Base-by-base conservation (phyloP, 2,329 filamentous ascomycete genomes). In the Pseudovirgaria hyperparasitica region DNA sequence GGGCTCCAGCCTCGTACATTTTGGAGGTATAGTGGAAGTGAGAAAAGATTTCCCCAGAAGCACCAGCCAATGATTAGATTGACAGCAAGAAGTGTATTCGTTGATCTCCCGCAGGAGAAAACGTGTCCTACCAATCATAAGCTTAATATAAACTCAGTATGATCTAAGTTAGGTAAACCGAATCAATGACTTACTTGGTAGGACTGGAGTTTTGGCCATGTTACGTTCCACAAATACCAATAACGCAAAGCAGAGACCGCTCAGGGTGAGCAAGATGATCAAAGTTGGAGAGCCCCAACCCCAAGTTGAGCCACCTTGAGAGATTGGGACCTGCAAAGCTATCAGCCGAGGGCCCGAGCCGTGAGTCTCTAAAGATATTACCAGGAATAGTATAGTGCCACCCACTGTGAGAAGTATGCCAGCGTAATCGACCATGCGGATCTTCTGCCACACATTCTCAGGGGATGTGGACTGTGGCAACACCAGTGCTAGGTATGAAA, bases 1-100 rank as follows among this genome's bases (percentile, higher is more conserved):
- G 44, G 35, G 5, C 23, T 31, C 12, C 35, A 46, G 5, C 38
- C 37, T 5, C 41, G 32, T 6, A 46, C 37, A 5, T 35, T 31
- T 26, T 46, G 44, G 19, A 40, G 41, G 30, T 46, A 47, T 16
- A 43, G 36, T 5, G 42, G 42, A 5, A 46, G 21, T 26, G 43
- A 47, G 27, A 43, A 47, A n/a, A 62, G 39, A 24, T 65, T 60
- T 8, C 52, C 42, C 15, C 63, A 60, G 63, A 62, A 67, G 9
- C 66, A 63, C 10, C 56, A 50, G 40, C 66, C 62, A 23, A 25
- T 19, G 4, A 30, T 13, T n/a, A 16, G 11, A 14, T 23, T 23
- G 16, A 25, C 17, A 5, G 12, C 23, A 6, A 30, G 18, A 5
- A 30, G 28, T n/a, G 26, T 26, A 10, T 22, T 23, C 5, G 28